Conservation (phyloP, 441 rosid species). For the Brassica balearica region DNA sequence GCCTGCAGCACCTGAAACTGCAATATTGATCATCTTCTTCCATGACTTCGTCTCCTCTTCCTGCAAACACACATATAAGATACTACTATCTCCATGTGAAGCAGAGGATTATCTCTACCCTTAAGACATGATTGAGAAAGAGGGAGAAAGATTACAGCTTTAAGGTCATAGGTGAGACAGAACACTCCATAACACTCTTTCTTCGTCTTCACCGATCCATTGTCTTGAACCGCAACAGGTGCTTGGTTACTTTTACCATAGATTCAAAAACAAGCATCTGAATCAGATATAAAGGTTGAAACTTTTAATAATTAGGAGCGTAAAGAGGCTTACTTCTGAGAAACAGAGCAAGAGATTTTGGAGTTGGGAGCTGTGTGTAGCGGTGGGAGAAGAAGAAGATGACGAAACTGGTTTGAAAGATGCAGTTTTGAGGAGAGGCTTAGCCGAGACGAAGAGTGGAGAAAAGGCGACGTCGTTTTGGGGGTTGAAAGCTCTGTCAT, state of each 20-base stretch:
- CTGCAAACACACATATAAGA: constrained; percentile 46
- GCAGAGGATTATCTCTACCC: too few species aligned
- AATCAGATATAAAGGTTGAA: constrained; percentile 27
- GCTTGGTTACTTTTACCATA: constrained; percentile 45
- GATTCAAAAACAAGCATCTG: constrained; percentile 16
- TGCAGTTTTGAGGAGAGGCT: constrained; percentile 54
- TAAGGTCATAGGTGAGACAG: constrained; percentile 88
- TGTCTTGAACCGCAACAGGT: constrained; percentile 57
- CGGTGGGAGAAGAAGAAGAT: constrained; percentile 53
- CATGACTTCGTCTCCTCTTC: constrained; percentile 91
- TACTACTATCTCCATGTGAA: too few species aligned
- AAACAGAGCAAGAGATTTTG: constrained; percentile 72
- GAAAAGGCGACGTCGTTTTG: constrained; percentile 47
- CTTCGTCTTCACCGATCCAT: constrained; percentile 52
- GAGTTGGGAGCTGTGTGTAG: constrained; percentile 43
- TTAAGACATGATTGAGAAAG: too few species aligned
- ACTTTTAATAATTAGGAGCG: not conserved
- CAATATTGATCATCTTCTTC: constrained; percentile 78
- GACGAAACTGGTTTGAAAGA: constrained; percentile 53
- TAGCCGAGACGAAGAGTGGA: constrained; percentile 58
- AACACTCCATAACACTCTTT: constrained; percentile 42
- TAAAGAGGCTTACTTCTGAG: constrained; percentile 56
- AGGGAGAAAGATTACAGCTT: constrained; percentile 58
- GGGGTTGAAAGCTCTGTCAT: constrained; percentile 69
- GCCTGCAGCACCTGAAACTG: constrained; percentile 97